These are phyloP conservation scores for Mitragyna speciosa DNA, from an alignment of 257 asterid species.

Conservation along the genomic window DNA sequence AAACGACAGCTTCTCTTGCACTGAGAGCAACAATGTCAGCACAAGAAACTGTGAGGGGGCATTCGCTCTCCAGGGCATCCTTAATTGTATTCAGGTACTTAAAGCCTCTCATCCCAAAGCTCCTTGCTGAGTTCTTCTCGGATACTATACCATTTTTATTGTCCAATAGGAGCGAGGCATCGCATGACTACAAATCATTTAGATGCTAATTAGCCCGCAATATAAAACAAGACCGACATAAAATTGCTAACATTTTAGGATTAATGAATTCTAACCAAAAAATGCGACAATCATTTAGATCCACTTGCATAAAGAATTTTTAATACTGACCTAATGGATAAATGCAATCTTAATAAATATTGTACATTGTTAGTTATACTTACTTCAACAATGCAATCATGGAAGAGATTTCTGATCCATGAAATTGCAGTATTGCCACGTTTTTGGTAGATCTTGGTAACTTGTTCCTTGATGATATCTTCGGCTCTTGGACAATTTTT, in stretches of 20 bases:
- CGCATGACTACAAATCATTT: constrained; percentile 55
- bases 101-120: constrained; percentile 76
- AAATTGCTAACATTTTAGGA: background rate
- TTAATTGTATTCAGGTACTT: constrained; percentile 61
- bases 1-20: constrained; percentile 65
- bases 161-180: constrained; percentile 75
- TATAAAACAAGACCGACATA: background rate
- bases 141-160: constrained; percentile 42
- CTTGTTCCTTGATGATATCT: constrained; percentile 63
- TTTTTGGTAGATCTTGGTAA: constrained; percentile 43
- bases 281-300: no score
- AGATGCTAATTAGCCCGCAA: background rate
- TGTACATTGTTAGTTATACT: background rate
- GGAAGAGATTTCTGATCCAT: constrained; percentile 82
- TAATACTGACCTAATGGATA: no score
- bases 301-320: no score
- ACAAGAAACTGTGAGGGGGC: constrained; percentile 77
- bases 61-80: constrained; percentile 57
- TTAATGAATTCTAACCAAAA: no score
- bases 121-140: constrained; percentile 55
- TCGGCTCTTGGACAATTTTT: constrained; percentile 77
- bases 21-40: constrained; percentile 87
- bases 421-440: constrained; percentile 77
- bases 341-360: no score
- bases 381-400: constrained; percentile 80